These are phyloP conservation scores for Arbutus unedo DNA, from an alignment of 148 eudicot genomes.

Conservation along the genomic window DNA sequence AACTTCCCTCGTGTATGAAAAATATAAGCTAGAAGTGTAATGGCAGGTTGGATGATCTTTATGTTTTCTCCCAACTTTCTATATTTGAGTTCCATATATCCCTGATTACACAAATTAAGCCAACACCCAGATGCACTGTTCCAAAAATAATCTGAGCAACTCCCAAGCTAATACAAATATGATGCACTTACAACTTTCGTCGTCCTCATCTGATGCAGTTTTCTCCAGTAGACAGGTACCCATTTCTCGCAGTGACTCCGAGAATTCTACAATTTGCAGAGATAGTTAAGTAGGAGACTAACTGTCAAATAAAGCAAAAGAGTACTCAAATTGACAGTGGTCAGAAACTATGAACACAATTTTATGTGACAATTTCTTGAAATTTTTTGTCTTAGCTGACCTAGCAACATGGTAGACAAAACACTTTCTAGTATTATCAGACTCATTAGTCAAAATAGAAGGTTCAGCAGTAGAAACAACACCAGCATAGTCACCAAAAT, in stretches of 20 bases:
- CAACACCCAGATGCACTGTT: not conserved
- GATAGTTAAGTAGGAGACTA: conserved; percentile 17
- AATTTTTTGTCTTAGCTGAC: not conserved
- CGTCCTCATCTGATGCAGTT: conserved; percentile 56
- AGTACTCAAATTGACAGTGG: not conserved
- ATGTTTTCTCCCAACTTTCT: not conserved
- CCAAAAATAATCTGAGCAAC: conserved; percentile 7
- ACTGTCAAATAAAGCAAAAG: not conserved
- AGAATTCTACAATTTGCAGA: conserved; percentile 64
- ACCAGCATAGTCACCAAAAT: not conserved
- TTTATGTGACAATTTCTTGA: conserved; percentile 15
- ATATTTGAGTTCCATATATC: not conserved
- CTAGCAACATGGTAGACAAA: not conserved
- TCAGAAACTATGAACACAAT: not conserved
- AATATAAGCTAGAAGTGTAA: not conserved
- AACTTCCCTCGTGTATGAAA: not conserved
- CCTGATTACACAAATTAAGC: not conserved
- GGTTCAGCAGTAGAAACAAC: not conserved
- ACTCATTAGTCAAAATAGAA: not conserved
- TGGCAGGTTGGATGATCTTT: not conserved
- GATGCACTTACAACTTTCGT: conserved; percentile 66
- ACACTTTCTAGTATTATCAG: not conserved
- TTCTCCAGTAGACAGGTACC: conserved; percentile 78
- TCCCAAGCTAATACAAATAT: conserved; percentile 12
- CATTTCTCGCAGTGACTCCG: conserved; percentile 87